A percentile compares a stretch with the other conserved stretches of the same genome.
These are phyloP conservation scores for Phoma sp. DNA, from an alignment of 2,329 filamentous ascomycete genomes.

Conservation along the genomic window DNA sequence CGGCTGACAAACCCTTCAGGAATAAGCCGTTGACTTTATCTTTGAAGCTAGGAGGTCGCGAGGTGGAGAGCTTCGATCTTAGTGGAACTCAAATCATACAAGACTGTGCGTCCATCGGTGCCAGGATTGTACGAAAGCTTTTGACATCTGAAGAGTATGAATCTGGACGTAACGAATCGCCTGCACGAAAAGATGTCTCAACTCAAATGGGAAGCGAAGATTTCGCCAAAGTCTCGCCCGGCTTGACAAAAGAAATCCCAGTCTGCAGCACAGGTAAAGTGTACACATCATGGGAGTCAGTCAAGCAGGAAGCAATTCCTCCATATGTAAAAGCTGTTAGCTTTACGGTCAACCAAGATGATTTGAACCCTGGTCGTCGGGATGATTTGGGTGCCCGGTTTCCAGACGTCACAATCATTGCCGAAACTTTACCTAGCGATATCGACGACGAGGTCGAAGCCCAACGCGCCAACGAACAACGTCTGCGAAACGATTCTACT, in stretches of 20 bases:
- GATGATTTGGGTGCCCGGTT: not conserved
- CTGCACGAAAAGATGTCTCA: not conserved
- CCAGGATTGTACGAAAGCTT: not conserved
- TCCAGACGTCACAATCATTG: not conserved
- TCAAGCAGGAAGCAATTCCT: not conserved
- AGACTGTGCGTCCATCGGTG: not conserved
- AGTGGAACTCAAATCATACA: not conserved
- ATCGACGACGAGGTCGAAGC: too few relatives aligned
- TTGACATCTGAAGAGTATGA: not conserved
- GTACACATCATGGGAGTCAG: not conserved
- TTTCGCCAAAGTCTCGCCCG: not conserved
- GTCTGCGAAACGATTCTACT: not conserved
- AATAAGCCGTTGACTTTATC: not conserved
- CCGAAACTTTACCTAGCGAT: not conserved
- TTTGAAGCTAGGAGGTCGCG: not conserved
- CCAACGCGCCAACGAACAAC: not conserved
- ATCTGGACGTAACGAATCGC: too few relatives aligned
- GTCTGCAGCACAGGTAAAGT: not conserved
- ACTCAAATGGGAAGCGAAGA: not conserved
- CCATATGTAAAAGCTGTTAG: slow-evolving; percentile 1
- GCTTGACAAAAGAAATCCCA: not conserved
- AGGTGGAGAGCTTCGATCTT: not conserved
- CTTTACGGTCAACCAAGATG: not conserved
- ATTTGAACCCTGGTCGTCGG: not conserved
- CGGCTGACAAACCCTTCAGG: not conserved